phyloP scores from a whole-genome alignment of 78 protist species.

The Dictyostelium discoideum region DNA sequence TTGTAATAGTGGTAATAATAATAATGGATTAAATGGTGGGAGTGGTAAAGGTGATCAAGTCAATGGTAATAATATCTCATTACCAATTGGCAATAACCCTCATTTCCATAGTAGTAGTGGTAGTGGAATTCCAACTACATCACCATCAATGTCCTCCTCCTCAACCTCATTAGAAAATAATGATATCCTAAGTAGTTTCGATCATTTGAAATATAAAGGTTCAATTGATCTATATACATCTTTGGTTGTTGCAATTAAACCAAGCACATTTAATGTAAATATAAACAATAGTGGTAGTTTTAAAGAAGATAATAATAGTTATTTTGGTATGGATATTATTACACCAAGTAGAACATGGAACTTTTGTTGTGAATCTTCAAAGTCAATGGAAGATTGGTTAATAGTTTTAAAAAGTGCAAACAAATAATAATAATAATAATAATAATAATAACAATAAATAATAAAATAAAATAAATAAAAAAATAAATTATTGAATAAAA shows the following conservation, averaged over 20 bases:
- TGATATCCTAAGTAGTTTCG: slow-evolving; percentile 1
- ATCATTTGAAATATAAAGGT: slow-evolving; percentile 46
- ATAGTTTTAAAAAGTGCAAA: slow-evolving; percentile 40
- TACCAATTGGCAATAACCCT: background rate
- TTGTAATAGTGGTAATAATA: background rate
- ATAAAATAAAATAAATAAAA: background rate
- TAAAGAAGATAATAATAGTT: slow-evolving; percentile 17
- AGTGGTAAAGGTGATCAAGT: background rate
- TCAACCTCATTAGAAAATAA: background rate
- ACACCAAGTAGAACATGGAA: slow-evolving; percentile 62
- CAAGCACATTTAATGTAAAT: slow-evolving; percentile 59
- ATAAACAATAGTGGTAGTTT: background rate
- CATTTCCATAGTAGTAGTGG: background rate
- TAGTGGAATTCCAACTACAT: background rate
- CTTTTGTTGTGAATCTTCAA: slow-evolving; percentile 31
- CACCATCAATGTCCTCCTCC: background rate
- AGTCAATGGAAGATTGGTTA: slow-evolving; percentile 67
- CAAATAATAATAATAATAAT: background rate
- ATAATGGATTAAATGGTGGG: background rate
- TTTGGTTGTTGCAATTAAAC: slow-evolving; percentile 51
- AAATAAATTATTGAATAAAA: too few species aligned
- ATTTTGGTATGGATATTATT: slow-evolving; percentile 66
- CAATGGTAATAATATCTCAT: background rate
- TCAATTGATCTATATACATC: slow-evolving; percentile 52
- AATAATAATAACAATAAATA: background rate